Conservation (phyloP, 2,329 filamentous ascomycete genomes). For the Pyricularia sp. region DNA sequence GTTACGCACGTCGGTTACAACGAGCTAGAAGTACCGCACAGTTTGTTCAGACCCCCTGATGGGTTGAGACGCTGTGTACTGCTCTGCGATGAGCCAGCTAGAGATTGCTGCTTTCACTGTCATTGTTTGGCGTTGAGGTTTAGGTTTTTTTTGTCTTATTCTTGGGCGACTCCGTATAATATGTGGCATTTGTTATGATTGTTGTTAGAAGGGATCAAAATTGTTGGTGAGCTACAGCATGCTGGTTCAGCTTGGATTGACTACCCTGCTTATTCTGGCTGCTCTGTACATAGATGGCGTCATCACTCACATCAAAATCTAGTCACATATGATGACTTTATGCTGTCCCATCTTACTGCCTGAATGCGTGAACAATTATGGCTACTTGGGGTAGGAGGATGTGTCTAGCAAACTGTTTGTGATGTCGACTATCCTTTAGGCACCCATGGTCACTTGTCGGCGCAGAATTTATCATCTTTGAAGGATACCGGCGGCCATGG, state of each 20-base stretch:
- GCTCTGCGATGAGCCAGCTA: background rate
- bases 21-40: background rate
- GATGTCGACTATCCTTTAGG: too few relatives aligned
- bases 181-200: background rate
- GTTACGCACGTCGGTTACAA: background rate
- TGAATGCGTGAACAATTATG: too few relatives aligned
- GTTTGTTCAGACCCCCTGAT: background rate
- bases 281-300: background rate
- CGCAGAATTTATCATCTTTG: too few relatives aligned
- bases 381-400: too few relatives aligned
- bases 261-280: background rate
- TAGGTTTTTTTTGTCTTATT: background rate
- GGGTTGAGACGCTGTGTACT: background rate
- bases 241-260: background rate
- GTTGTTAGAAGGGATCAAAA: background rate
- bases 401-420: too few relatives aligned
- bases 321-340: background rate
- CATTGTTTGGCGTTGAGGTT: conserved; percentile 1
- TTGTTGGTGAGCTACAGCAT: background rate
- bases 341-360: background rate
- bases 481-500: too few relatives aligned
- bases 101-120: background rate
- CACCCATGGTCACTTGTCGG: too few relatives aligned
- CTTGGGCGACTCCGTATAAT: background rate
- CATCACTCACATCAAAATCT: background rate